Conservation (phyloP, 768 basidiomycete species). For the Galerina marginata region DNA sequence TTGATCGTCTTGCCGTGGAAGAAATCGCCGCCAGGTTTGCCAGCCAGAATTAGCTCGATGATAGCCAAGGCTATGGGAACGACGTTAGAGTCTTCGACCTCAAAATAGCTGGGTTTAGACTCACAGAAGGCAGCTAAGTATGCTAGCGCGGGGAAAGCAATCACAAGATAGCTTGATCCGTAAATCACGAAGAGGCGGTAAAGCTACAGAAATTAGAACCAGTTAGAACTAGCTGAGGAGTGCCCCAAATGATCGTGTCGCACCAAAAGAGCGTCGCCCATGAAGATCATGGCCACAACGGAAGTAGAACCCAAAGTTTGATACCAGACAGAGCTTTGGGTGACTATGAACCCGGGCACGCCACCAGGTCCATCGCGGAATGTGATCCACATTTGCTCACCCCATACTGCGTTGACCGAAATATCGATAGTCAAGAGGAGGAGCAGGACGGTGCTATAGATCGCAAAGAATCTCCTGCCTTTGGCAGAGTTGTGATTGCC, state of each 20-base stretch:
- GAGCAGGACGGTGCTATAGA: conserved; percentile 33
- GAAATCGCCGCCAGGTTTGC: conserved; percentile 44
- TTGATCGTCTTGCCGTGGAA: conserved; percentile 42
- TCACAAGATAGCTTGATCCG: conserved; percentile 28
- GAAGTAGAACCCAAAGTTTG: conserved; percentile 34
- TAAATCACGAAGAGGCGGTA: conserved; percentile 38
- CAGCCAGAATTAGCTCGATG: conserved; percentile 43
- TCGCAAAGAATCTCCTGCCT: conserved; percentile 29
- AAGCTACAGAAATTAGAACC: conserved; percentile 21
- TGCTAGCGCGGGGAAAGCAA: conserved; percentile 29
- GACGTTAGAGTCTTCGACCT: neutral
- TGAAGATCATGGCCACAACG: conserved; percentile 34
- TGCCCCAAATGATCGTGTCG: neutral
- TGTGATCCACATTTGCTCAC: conserved; percentile 39
- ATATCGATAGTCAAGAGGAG: conserved; percentile 34
- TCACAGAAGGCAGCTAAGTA: conserved; percentile 35
- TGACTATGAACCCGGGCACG: conserved; percentile 30
- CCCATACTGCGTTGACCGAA: conserved; percentile 37
- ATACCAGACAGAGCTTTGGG: conserved; percentile 35
- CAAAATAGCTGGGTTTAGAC: neutral
- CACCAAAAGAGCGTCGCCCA: conserved; percentile 39
- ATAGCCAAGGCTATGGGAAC: conserved; percentile 40
- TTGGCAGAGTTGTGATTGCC: conserved; percentile 26
- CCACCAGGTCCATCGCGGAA: conserved; percentile 30
- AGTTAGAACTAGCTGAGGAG: neutral